These are phyloP conservation scores for Chaetomium tenue DNA, from an alignment of 495 filamentous ascomycete genomes.

Conservation along the genomic window DNA sequence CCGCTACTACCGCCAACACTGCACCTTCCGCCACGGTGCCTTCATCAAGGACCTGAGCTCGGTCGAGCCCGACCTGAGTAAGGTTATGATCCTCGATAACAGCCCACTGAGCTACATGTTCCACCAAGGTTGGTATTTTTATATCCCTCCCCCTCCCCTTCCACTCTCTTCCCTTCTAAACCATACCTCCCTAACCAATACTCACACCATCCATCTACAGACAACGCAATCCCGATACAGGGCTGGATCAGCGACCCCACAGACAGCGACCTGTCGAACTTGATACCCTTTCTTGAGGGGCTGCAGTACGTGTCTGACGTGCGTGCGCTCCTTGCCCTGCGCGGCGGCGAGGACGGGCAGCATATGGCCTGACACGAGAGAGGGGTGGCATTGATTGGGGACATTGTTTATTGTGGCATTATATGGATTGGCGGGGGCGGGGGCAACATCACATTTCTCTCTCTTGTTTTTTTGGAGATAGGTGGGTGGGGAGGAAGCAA, in stretches of 20 bases:
- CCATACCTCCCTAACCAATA: conserved; percentile 8
- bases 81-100: conserved; percentile 98
- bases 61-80: conserved; percentile 92
- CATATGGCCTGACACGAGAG: conserved; percentile 40
- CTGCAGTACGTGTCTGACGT: conserved; percentile 96
- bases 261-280: conserved; percentile 83
- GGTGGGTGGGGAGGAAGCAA: not conserved
- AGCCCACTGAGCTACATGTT: conserved; percentile 98
- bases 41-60: conserved; percentile 98
- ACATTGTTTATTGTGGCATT: not conserved
- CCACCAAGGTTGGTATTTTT: conserved; percentile 72
- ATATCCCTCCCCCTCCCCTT: not conserved
- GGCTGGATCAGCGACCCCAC: conserved; percentile 92
- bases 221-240: conserved; percentile 92
- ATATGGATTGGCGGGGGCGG: not conserved
- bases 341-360: conserved; percentile 73
- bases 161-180: not conserved
- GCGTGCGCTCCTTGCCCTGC: conserved; percentile 78
- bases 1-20: conserved; percentile 93
- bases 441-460: conserved; percentile 9
- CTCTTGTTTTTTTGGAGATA: conserved; percentile 4
- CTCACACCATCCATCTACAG: conserved; percentile 41
- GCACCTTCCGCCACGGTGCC: conserved; percentile 88
- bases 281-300: conserved; percentile 91
- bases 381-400: not conserved